Conservation (phyloP, 208 protist species). For the Wallacemonas sp. region DNA sequence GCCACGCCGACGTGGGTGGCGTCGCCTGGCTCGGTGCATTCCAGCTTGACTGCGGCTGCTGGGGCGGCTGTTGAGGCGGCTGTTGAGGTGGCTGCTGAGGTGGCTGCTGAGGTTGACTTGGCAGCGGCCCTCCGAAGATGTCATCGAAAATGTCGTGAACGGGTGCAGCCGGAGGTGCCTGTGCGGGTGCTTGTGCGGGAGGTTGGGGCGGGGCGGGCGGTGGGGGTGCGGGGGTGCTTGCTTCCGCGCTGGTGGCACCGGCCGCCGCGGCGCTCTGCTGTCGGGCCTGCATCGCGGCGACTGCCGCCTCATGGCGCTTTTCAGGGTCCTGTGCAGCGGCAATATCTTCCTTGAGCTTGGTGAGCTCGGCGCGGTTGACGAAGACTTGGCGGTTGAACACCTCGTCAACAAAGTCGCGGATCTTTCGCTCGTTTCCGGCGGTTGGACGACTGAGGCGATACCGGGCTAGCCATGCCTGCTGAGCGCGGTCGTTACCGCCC, state of each 20-base stretch:
- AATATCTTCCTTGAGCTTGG: conserved; percentile 35
- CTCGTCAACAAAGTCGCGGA: conserved; percentile 35
- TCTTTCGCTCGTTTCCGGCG: conserved; percentile 30
- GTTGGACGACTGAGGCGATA: conserved; percentile 37
- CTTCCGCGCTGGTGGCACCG: not conserved
- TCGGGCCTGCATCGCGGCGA: conserved; percentile 6
- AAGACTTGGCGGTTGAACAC: conserved; percentile 45
- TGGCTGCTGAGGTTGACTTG: not conserved
- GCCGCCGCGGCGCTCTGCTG: not conserved
- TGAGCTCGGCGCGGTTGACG: conserved; percentile 26
- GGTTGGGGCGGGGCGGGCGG: conserved; percentile 5
- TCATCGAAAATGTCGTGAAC: conserved; percentile 44
- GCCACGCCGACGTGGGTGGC: conserved; percentile 1
- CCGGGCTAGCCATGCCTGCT: conserved; percentile 50
- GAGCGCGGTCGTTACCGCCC: conserved; percentile 67
- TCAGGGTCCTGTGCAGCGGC: conserved; percentile 9
- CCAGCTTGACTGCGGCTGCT: conserved; percentile 2
- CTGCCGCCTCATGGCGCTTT: not conserved
- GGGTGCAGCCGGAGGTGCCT: too few relatives aligned
- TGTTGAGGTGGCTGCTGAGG: conserved; percentile 10
- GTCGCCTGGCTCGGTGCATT: not conserved
- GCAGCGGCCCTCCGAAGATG: conserved; percentile 39
- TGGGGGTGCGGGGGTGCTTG: not conserved
- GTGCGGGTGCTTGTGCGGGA: too few relatives aligned
- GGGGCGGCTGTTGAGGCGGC: not conserved